Conservation (phyloP, 106 monocot species). For the Phalaenopsis aphrodite region DNA sequence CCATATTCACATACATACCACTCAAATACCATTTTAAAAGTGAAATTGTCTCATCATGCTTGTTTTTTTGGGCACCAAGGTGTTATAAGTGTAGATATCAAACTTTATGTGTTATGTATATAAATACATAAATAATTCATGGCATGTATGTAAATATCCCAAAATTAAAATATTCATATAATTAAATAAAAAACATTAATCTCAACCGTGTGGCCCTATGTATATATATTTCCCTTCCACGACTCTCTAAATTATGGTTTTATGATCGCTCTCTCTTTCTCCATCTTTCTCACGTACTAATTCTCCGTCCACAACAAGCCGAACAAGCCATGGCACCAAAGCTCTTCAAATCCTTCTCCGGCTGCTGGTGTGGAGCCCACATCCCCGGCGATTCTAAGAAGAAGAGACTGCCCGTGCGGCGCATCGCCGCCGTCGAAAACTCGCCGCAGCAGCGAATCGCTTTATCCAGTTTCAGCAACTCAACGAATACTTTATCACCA, state of each 20-base stretch:
- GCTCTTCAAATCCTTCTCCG: neutral
- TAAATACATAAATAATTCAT: too few relatives aligned
- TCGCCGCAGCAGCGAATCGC: constrained; percentile 22
- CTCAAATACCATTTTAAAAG: too few relatives aligned
- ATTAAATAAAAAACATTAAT: too few relatives aligned
- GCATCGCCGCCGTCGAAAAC: neutral
- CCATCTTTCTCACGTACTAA: neutral
- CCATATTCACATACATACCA: too few relatives aligned
- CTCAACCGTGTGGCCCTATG: too few relatives aligned
- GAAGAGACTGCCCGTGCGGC: neutral
- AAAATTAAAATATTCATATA: too few relatives aligned
- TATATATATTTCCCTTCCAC: neutral
- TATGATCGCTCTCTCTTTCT: neutral
- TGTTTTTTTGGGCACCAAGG: too few relatives aligned
- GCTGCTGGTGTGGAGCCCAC: neutral
- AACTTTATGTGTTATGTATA: too few relatives aligned
- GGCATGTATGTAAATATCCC: too few relatives aligned
- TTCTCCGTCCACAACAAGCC: neutral
- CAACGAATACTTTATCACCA: constrained; percentile 11
- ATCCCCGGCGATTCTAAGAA: neutral
- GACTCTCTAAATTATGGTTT: neutral
- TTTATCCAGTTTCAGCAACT: constrained; percentile 17
- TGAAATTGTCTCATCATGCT: too few relatives aligned
- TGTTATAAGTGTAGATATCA: too few relatives aligned
- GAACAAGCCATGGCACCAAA: neutral